Base-by-base conservation (phyloP, 1,284 basidiomycete species). In the Blastosporella zonata region DNA sequence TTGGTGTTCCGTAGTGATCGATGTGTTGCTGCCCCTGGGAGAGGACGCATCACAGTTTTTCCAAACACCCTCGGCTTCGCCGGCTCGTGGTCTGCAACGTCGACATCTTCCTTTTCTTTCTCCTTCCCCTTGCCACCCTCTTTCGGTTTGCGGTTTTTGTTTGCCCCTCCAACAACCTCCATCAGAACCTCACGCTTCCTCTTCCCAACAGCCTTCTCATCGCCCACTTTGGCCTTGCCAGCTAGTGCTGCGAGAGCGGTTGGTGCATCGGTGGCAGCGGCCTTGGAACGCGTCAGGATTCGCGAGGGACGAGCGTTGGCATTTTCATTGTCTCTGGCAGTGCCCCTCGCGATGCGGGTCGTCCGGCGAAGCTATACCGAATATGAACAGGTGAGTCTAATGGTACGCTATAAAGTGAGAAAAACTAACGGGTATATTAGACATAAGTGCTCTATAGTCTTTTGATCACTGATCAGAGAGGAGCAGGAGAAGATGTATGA, bases 111-210 rank as follows among this genome's bases (percentile, higher is more conserved):
- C 33, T 34, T 34, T 33, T 53, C 59, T 51, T 64, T 64, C 31
- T 46, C 55, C 35, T 65, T 61, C 7, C 53, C 55, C 41, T 55
- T 58, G 20, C 46, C 52, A 20, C 25, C 45, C 21, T 53, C 55
- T 23, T 43, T 47, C n/a, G 45, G 22, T 41, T 50, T 57, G 49
- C 58, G 59, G 43, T 65, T 64, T 46, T 68, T 69, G 40, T 61
- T 61, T 4, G 58, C 58, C 15, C 60, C 48, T 2, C 58, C 62
- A 20, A 66, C 68, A 6, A 72, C 69, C 46, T 72, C 70, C 20
- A 63, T 61, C n/a, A 72, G 46, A 4, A 63, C 68, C 42, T 70
- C 69, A 29, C 71, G 62, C 55, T 71, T 72, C 43, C 68, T 62
- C 52, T 70, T 72, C 3, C 60, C 63, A 9, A 61, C 61, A 18